Evolutionary conservation across 441 rosid genomes (phyloP).

Genomic region (Isatis lusitanica): DNA sequence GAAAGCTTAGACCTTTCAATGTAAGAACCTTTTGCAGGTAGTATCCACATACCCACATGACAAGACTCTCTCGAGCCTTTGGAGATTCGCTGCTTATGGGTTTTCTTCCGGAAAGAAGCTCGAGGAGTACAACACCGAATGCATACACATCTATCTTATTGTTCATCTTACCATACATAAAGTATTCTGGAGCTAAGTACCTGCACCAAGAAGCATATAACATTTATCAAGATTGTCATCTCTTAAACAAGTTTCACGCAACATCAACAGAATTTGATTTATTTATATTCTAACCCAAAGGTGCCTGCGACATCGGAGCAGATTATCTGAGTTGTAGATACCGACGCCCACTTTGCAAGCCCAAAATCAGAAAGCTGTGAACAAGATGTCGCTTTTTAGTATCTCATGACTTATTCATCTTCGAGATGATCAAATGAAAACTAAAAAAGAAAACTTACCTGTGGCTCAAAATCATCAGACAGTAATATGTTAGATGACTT

Average conservation of each 20-base stretch:
- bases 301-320: conserved; percentile 66
- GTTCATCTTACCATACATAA: conserved; percentile 34
- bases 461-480: conserved; percentile 67
- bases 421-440: background rate
- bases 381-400: conserved; percentile 39
- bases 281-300: conserved; percentile 50
- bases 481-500: conserved; percentile 65
- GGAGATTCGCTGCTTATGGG: conserved; percentile 36
- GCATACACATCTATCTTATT: conserved; percentile 33
- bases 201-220: conserved; percentile 38
- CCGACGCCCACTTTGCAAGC: conserved; percentile 59
- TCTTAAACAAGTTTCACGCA: conserved; percentile 24
- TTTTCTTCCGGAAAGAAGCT: conserved; percentile 36
- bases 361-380: conserved; percentile 70
- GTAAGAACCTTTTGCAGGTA: background rate
- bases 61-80: conserved; percentile 46
- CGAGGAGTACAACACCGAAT: conserved; percentile 35
- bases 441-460: conserved; percentile 37
- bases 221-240: conserved; percentile 1
- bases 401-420: background rate
- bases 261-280: conserved; percentile 29
- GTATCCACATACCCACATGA: conserved; percentile 36
- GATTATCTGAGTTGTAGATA: conserved; percentile 47
- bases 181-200: conserved; percentile 52
- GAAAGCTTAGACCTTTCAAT: background rate